Base-by-base conservation (phyloP, 179 eudicot species). In the Silene noctiflora region DNA sequence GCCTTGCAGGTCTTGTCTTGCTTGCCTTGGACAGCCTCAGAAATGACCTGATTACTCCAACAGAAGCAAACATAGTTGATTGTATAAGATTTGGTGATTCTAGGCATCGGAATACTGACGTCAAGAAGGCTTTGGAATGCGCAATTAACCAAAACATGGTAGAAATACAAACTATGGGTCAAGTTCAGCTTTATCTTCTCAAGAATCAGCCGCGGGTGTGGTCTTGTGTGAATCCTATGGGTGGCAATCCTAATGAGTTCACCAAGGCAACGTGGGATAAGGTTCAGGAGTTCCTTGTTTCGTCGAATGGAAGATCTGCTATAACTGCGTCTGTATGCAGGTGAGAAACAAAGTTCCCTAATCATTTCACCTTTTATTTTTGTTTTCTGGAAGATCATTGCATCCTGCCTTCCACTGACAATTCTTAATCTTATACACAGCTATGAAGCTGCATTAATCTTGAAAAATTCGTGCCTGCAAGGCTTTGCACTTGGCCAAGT, bases 371-470 rank as follows among this genome's bases (percentile, higher is more conserved):
- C 60, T 16, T 31, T 25, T 4, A 60, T 25, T 12, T 14, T 33
- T 21, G 27, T 67, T 27, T 53, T 22, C 4, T 70, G 60, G 60
- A 70, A 21, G n/a, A 44, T 69, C 16, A 4, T 1, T 11, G 9
- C 31, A 44, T 44, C 58, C 6, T 4, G 72, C 56, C 67, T 68
- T 42, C 55, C 53, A 42, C 72, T 68, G 13, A 68, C 29, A 17
- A 21, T 65, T 20, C 68, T 67, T 35, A 12, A 35, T 31, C 5
- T 76, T 24, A 17, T 73, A 21, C 62, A 44, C 82, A 93, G 98
- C 85, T 92, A 88, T 77, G 96, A 94, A 87, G 97, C 96, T 69
- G 98, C 95, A 25, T 78, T 83, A 62, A 78, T 87, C 69, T 77
- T 94, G 83, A 92, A 88, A 86, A 85, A 80, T 59, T 83, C 77